Conservation (phyloP, 108 stramenopile genomes). For the Hondaea fermentalgiana region DNA sequence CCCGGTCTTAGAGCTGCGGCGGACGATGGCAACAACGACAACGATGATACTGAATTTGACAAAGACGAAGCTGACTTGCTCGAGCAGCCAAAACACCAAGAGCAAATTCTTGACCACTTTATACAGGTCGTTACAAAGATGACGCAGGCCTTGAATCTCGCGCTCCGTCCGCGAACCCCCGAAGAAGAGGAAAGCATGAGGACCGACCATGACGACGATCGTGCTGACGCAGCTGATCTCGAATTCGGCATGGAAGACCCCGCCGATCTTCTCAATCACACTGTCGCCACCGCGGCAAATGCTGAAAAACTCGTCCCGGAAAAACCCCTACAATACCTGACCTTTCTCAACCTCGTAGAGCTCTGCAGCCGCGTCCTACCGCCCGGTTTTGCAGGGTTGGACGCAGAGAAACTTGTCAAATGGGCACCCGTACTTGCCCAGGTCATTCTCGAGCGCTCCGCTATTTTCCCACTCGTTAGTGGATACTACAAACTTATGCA, state of each 20-base stretch:
- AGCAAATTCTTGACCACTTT: background rate
- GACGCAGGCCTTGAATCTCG: background rate
- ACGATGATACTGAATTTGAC: background rate
- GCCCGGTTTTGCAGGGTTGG: background rate
- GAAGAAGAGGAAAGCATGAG: background rate
- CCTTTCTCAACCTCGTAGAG: conserved; percentile 8
- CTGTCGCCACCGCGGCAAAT: background rate
- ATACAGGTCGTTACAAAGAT: background rate
- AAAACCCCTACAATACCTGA: background rate
- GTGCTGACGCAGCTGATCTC: background rate
- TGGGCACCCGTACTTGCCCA: background rate
- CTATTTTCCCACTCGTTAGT: background rate
- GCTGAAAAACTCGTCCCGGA: background rate
- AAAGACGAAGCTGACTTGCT: background rate
- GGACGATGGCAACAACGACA: background rate
- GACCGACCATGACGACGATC: no score
- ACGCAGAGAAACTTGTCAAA: background rate
- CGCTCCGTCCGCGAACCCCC: background rate
- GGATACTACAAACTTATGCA: background rate
- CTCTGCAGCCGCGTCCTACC: background rate
- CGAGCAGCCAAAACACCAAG: background rate
- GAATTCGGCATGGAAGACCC: background rate
- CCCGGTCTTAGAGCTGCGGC: no score
- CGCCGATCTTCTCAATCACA: background rate
- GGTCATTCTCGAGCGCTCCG: background rate